Evolutionary conservation across 1,139 yeast genomes (phyloP), one percentile per base, ranked within the genome.

Genomic region (Taphrina betulina): DNA sequence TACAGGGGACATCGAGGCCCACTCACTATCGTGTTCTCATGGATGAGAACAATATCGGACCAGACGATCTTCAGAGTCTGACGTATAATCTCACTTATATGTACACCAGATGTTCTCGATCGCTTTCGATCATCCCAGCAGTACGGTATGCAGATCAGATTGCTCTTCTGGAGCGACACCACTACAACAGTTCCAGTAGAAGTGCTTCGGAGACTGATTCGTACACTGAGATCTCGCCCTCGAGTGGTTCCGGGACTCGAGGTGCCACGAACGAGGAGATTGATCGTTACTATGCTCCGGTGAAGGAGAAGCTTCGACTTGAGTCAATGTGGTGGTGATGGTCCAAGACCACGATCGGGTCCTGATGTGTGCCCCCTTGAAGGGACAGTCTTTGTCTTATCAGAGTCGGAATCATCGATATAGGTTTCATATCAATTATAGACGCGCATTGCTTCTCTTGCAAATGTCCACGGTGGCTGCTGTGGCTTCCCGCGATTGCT

Each of bases 1-100:
- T 67, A 26, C 69, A 67, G 59, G 70, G 70, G 45, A 67, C 69
- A 17, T 68, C 69, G 5, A 63, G 67, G 35, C 70, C 70, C 5
- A 69, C 68, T 28, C 70, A 67, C 50, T 67, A 67, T 53, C 65
- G 65, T 44, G 70, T 67, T 33, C 51, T 67, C 24, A 61, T 64
- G 41, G 70, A 67, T 57, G 70, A 67, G 45, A 65, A 62, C 45
- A 53, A 60, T 20, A 63, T 63, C 62, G 55, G 60, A 14, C 64
- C 69, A 5, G 68, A 66, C 58, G 63, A 60, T 17, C 57, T 66
- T 19, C 68, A 66, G 53, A 59, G 60, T 3, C 44, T 66, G 14
- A 65, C 68, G 5, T 64, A 67, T 52, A 66, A 67, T 55, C 37
- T 67, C 36, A 65, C 66, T 26, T 29, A 43, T 20, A 3, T 43